These are phyloP conservation scores for Cladorrhinum samala DNA, from an alignment of 495 filamentous ascomycete genomes.

Conservation along the genomic window DNA sequence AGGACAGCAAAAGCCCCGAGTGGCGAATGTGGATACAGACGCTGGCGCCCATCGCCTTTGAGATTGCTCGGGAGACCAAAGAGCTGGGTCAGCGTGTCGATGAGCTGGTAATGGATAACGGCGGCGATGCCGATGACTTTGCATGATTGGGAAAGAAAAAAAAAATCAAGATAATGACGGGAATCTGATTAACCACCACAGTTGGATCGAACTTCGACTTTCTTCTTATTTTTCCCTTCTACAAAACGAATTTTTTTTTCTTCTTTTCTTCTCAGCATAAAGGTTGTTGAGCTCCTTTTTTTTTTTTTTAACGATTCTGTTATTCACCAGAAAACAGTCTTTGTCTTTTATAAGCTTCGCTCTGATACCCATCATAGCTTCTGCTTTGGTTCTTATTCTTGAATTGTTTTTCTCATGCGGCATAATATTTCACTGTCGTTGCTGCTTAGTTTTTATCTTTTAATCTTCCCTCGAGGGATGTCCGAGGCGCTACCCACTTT, in stretches of 20 bases:
- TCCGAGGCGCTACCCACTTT: no score
- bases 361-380: conserved; percentile 28
- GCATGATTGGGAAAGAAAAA: conserved; percentile 18
- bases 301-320: background rate
- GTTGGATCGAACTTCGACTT: background rate
- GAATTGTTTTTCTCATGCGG: background rate
- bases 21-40: conserved; percentile 63
- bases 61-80: conserved; percentile 78
- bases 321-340: background rate
- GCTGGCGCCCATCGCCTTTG: conserved; percentile 78
- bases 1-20: conserved; percentile 40
- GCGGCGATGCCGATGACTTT: conserved; percentile 41
- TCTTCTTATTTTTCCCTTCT: background rate
- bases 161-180: background rate
- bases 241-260: background rate
- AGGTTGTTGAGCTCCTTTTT: background rate
- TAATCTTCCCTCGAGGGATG: background rate
- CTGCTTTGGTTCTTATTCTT: background rate
- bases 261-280: background rate
- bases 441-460: background rate
- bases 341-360: conserved; percentile 7
- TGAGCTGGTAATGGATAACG: conserved; percentile 31
- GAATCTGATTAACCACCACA: background rate
- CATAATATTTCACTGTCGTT: background rate
- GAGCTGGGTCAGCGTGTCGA: conserved; percentile 53